Evolutionary conservation across 73 alveolate species (phyloP).

Genomic region (Diophrys sp.): DNA sequence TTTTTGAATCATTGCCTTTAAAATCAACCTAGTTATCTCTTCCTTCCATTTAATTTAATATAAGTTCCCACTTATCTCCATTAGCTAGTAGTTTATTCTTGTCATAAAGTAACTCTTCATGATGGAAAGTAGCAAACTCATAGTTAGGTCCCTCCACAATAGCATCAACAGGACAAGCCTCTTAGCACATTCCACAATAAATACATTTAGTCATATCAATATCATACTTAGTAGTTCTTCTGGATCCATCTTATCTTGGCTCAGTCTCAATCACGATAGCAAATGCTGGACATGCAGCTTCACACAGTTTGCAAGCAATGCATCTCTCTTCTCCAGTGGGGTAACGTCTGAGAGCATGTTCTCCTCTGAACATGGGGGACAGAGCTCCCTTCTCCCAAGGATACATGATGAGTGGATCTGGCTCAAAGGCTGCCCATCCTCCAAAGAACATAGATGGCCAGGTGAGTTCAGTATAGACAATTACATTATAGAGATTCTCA

Average conservation of each 20-base stretch:
- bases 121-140: constrained; percentile 73
- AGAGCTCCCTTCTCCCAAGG: constrained; percentile 92
- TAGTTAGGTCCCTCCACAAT: constrained; percentile 81
- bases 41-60: too few species aligned
- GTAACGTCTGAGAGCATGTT: constrained; percentile 89
- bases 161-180: constrained; percentile 95
- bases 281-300: constrained; percentile 89
- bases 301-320: constrained; percentile 90
- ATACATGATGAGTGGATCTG: constrained; percentile 67
- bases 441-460: constrained; percentile 62
- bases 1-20: too few species aligned
- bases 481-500: constrained; percentile 27
- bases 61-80: constrained; percentile 92
- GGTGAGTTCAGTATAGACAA: constrained; percentile 32
- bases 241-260: constrained; percentile 90
- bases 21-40: too few species aligned
- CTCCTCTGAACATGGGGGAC: constrained; percentile 90
- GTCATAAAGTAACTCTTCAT: constrained; percentile 77
- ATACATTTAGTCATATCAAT: constrained; percentile 91
- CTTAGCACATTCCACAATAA: constrained; percentile 88
- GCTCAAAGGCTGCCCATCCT: constrained; percentile 65
- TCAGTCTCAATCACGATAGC: constrained; percentile 89
- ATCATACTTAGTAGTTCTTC: constrained; percentile 87
- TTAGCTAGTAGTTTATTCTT: constrained; percentile 79
- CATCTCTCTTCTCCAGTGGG: constrained; percentile 95